Evolutionary conservation across 148 eudicot genomes (phyloP), one percentile per base, ranked within the genome.

Genomic region (Chenopodium formosanum): DNA sequence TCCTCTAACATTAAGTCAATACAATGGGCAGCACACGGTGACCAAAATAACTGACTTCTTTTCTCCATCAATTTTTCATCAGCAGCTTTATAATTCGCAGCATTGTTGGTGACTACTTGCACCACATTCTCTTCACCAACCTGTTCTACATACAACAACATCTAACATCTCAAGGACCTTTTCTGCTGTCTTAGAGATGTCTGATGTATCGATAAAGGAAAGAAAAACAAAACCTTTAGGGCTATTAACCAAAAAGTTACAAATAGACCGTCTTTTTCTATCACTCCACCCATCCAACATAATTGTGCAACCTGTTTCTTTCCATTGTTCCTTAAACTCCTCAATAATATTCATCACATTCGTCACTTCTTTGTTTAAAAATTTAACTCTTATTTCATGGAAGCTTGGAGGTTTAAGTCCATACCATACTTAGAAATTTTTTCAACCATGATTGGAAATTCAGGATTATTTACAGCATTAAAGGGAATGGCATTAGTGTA

Each of bases 21-120:
- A 20, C 48, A 72, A 44, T 72, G 75, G 75, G 75, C 52, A 23
- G 23, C 23, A 23, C 23, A 23, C 23, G 23, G 23, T 23, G 23
- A 23, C 23, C 23, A 23, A 23, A 72, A 62, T 7, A 79, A 22
- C 25, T 20, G 29, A 47, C 25, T 29, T 8, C 65, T 29, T 50
- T 23, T 83, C 63, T 7, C 50, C 37, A 34, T 34, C 37, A 34
- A 34, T 34, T 34, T 34, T 34, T 34, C 63, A 3, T 79, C 85
- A 19, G 75, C 47, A 0, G 29, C 78, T 74, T 83, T 83, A 14
- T 83, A 79, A 27, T 75, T 68, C 1, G 82, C 48, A 16, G 77
- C 79, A 73, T 83, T 83, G 74, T 83, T 44, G n/a, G 60, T 83
- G 9, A 77, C 76, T 53, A 82, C 79, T 23, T 82, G 76, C 2